A percentile compares a stretch with the other conserved stretches of the same genome.
Evolutionary conservation across 2,329 filamentous ascomycete species (phyloP).

Genomic region (Aspergillus udagawae): DNA sequence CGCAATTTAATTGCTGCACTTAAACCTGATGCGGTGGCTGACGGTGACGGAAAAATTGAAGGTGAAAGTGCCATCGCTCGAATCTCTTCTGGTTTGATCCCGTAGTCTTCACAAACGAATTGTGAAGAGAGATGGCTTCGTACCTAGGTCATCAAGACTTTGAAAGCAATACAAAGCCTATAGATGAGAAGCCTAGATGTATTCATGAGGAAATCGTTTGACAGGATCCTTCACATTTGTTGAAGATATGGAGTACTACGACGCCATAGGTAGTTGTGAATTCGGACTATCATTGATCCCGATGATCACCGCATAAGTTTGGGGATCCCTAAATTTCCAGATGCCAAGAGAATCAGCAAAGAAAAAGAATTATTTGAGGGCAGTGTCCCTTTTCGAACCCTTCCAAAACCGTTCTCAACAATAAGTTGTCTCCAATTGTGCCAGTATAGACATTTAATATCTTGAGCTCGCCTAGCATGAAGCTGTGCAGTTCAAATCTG

Average conservation of each 20-base stretch:
- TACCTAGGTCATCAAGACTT: neutral
- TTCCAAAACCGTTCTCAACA: neutral
- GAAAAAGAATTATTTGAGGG: neutral
- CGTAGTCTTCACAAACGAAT: neutral
- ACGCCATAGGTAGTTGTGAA: neutral
- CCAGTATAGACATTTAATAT: neutral
- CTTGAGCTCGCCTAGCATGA: conserved; percentile 19
- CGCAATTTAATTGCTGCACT: conserved; percentile 32
- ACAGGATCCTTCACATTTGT: no score
- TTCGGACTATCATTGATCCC: conserved; percentile 33
- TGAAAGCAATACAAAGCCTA: neutral
- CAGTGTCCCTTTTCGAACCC: neutral
- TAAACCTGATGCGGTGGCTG: conserved; percentile 28
- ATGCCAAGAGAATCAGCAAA: neutral
- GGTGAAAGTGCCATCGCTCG: conserved; percentile 42
- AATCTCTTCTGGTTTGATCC: neutral
- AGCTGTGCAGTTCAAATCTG: conserved; percentile 26
- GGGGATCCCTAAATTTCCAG: conserved; percentile 27
- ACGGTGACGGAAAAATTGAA: conserved; percentile 36
- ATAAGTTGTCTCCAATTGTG: neutral
- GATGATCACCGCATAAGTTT: conserved; percentile 7
- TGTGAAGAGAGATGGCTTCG: neutral
- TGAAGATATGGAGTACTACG: neutral
- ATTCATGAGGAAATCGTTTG: neutral
- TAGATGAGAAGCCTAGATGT: neutral